Evolutionary conservation across 805 yeast genomes (phyloP).

Genomic region (Candida suzukii): DNA sequence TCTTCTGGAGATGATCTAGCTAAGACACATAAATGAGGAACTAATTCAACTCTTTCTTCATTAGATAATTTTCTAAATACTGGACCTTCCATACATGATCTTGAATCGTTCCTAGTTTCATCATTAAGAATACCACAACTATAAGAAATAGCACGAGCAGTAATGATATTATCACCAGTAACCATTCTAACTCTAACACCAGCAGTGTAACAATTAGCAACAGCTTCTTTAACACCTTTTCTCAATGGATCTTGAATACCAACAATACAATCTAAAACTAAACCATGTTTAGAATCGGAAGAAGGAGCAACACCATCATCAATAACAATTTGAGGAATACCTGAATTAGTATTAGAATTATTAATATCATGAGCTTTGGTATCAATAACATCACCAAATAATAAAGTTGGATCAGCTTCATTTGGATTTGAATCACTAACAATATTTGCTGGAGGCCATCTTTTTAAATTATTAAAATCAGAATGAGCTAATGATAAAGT

Average conservation of each 20-base stretch:
- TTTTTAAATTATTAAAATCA: conserved; percentile 41
- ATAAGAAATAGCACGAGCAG: conserved; percentile 87
- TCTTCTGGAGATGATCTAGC: conserved; percentile 97
- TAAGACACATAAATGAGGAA: conserved; percentile 74
- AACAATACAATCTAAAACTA: conserved; percentile 65
- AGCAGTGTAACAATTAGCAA: conserved; percentile 75
- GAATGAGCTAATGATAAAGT: conserved; percentile 84
- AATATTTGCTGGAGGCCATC: conserved; percentile 66
- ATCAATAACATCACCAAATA: conserved; percentile 29
- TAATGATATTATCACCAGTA: conserved; percentile 89
- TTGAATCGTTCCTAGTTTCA: conserved; percentile 45
- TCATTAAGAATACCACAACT: conserved; percentile 70
- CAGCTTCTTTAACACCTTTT: conserved; percentile 85
- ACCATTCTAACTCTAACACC: conserved; percentile 97
- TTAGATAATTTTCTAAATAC: conserved; percentile 61
- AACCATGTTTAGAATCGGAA: conserved; percentile 17
- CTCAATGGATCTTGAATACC: conserved; percentile 96
- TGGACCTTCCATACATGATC: conserved; percentile 89
- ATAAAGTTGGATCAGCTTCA: conserved; percentile 36
- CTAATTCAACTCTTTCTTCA: conserved; percentile 47
- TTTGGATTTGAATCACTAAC: conserved; percentile 24
- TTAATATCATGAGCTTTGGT: conserved; percentile 13
- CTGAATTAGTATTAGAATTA: conserved; percentile 5
- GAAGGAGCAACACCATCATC: conserved; percentile 14
- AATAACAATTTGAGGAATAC: conserved; percentile 17